Base-by-base conservation (phyloP, 2,329 filamentous ascomycete species). In the Aspergillus latus region DNA sequence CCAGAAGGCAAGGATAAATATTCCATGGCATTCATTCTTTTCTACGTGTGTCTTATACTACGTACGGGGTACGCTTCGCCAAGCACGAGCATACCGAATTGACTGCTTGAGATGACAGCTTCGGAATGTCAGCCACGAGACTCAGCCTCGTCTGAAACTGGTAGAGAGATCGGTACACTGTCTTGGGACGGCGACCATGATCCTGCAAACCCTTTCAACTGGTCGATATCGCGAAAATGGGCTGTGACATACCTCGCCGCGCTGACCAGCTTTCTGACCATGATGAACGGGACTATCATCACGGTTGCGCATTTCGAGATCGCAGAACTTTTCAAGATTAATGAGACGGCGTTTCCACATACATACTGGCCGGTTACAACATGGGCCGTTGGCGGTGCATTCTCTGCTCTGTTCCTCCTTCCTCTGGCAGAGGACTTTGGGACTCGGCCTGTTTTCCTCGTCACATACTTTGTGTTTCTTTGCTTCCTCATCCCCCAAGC, bases 401-500 rank as follows among this genome's bases (percentile, higher is more conserved):
- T 62, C 28, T 59, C 62, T 7, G 60, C 62, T 4, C 52, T 65
- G 9, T 57, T 54, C 32, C 61, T 62, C 6, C 57, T 65, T 11
- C 63, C 63, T 0, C 44, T 64, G 7, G 61, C 63, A 57, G 63
- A 65, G 16, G 59, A 62, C 9, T 64, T 62, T 10, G 63, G 63
- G 1, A 62, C 62, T 37, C 65, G 72, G 55, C 70, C 68, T 58
- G 75, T 74, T 8, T 79, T 76, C 51, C 55, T 78, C 32, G 62
- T 60, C 6, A 68, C 74, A 2, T 76, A 76, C 53, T 58, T 71
- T 4, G 48, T 69, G 6, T 68, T 79, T 37, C 66, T 77, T 26
- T 68, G 76, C 16, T 79, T 78, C 55, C 63, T 77, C 5, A 66
- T 80, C 8, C 74, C 75, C 0, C 75, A 76, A 54, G 76, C 72